phyloP scores from a whole-genome alignment of 768 basidiomycete species.

The Suillus americanus region DNA sequence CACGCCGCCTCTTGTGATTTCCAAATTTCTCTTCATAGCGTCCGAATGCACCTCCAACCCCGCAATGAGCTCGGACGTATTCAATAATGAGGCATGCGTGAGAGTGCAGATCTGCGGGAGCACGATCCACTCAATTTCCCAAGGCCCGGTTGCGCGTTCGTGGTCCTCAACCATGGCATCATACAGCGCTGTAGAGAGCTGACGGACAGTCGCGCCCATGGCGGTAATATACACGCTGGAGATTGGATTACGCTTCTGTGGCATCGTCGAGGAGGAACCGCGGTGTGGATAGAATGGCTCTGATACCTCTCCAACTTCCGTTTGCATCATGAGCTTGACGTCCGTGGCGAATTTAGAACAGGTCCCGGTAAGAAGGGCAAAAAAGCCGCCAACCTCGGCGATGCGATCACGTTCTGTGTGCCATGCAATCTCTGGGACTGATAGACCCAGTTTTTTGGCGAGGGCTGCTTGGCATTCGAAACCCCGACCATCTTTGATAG shows the following conservation, averaged over 20 bases:
- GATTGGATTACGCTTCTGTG: constrained; percentile 50
- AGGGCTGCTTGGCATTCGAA: constrained; percentile 26
- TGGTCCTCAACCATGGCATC: constrained; percentile 51
- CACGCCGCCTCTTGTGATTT: constrained; percentile 39
- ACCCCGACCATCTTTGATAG: constrained; percentile 37
- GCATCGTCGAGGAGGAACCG: constrained; percentile 50
- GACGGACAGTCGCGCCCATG: constrained; percentile 41
- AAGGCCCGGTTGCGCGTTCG: constrained; percentile 47
- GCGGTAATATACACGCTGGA: constrained; percentile 45
- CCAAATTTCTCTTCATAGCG: constrained; percentile 41
- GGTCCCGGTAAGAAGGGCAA: constrained; percentile 43
- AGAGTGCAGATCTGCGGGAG: constrained; percentile 45
- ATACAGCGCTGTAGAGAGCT: constrained; percentile 39
- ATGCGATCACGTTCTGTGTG: constrained; percentile 45
- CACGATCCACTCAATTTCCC: constrained; percentile 52
- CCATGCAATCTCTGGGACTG: constrained; percentile 32
- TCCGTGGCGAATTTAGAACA: constrained; percentile 47
- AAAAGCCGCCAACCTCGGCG: constrained; percentile 43
- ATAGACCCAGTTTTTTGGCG: constrained; percentile 18
- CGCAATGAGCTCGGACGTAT: constrained; percentile 35
- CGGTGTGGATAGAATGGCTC: constrained; percentile 44
- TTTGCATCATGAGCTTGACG: constrained; percentile 47
- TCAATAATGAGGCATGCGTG: constrained; percentile 38
- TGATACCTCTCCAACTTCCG: constrained; percentile 44
- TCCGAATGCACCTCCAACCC: constrained; percentile 42